A percentile compares a stretch with the other conserved stretches of the same genome.
Evolutionary conservation across 23 red algal species (phyloP).

Genomic region (Gracilaria gracilis): DNA sequence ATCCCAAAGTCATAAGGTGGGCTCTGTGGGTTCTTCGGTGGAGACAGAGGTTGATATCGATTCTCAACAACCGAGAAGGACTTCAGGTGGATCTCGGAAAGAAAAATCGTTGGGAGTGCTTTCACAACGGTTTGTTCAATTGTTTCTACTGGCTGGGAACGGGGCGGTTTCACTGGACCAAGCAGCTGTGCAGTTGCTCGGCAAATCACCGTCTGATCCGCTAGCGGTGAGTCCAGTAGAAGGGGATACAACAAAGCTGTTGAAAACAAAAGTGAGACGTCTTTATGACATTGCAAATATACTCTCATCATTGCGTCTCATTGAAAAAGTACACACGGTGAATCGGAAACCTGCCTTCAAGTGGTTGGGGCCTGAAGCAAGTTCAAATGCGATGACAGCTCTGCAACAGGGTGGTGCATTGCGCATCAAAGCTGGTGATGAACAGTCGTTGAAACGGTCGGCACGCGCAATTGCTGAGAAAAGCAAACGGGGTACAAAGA

Average conservation of each 20-base stretch:
- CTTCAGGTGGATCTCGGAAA: constrained; percentile 67
- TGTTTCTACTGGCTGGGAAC: constrained; percentile 81
- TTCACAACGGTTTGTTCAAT: constrained; percentile 94
- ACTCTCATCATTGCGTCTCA: constrained; percentile 81
- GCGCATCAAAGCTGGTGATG: neutral
- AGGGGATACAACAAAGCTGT: constrained; percentile 57
- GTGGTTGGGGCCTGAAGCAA: constrained; percentile 74
- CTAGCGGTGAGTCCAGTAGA: constrained; percentile 54
- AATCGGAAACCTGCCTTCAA: constrained; percentile 86
- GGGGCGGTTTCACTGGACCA: constrained; percentile 72
- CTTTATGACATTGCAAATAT: constrained; percentile 99
- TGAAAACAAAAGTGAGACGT: constrained; percentile 95
- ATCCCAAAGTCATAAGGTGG: constrained; percentile 4
- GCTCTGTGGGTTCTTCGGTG: constrained; percentile 42
- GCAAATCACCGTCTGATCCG: constrained; percentile 38
- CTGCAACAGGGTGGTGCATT: neutral
- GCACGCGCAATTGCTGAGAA: constrained; percentile 31
- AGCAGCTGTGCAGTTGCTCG: constrained; percentile 74
- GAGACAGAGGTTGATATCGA: constrained; percentile 55
- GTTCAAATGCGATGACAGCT: constrained; percentile 15
- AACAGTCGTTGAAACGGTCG: constrained; percentile 19
- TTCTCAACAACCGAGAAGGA: constrained; percentile 4
- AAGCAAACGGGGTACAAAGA: constrained; percentile 26
- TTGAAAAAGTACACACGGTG: constrained; percentile 87
- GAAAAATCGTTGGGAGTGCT: constrained; percentile 95